Evolutionary conservation across 805 yeast species (phyloP).

Genomic region (Saccharomycopsis javanensis): DNA sequence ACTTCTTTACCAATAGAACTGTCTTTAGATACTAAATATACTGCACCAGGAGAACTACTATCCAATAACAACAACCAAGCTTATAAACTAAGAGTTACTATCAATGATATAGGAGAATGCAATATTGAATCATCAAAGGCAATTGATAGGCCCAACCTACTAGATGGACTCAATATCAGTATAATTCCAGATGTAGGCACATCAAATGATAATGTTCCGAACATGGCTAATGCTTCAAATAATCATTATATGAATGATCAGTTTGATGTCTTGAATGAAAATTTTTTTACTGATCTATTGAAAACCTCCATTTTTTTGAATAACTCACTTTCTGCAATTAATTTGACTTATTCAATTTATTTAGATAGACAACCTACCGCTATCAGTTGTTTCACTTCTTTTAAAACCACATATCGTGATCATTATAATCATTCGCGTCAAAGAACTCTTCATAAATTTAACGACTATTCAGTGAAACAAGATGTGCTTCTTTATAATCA

Average conservation of each 20-base stretch:
- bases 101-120: slow-evolving; percentile 30
- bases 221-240: background rate
- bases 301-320: background rate
- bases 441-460: slow-evolving; percentile 28
- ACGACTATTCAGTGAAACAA: slow-evolving; percentile 28
- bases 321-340: background rate
- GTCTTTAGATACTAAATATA: slow-evolving; percentile 5
- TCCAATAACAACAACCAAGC: too few species aligned
- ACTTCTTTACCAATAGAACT: slow-evolving; percentile 16
- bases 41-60: too few species aligned
- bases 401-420: slow-evolving; percentile 71
- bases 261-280: background rate
- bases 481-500: slow-evolving; percentile 69
- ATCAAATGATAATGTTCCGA: background rate
- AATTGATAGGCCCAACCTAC: slow-evolving; percentile 13
- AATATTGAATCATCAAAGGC: slow-evolving; percentile 28
- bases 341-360: slow-evolving; percentile 45
- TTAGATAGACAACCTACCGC: slow-evolving; percentile 44
- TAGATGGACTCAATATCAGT: slow-evolving; percentile 23
- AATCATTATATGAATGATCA: background rate
- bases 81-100: slow-evolving; percentile 40
- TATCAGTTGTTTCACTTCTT: slow-evolving; percentile 71
- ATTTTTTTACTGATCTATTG: background rate
- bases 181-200: background rate
- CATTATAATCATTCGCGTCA: slow-evolving; percentile 55